These are phyloP conservation scores for Phialophora expanda DNA, from an alignment of 2,329 filamentous ascomycete species.

Conservation along the genomic window DNA sequence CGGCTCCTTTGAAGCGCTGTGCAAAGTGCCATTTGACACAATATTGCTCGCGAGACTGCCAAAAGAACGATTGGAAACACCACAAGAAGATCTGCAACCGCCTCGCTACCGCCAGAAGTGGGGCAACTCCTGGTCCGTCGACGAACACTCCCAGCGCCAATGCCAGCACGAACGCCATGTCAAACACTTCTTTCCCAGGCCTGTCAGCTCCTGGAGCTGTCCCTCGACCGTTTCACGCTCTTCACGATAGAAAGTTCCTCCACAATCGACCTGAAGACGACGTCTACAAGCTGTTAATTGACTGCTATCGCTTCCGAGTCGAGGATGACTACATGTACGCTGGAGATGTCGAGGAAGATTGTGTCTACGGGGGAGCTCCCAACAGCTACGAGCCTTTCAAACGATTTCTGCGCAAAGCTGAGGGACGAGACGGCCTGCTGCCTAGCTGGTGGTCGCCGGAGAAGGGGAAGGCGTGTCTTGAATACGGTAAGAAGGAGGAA, in stretches of 20 bases:
- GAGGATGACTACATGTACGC: conserved; percentile 46
- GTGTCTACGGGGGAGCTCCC: conserved; percentile 41
- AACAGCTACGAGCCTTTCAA: conserved; percentile 15
- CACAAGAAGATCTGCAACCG: conserved; percentile 48
- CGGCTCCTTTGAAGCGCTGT: neutral
- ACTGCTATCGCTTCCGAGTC: conserved; percentile 57
- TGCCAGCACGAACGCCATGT: neutral
- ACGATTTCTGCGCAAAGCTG: conserved; percentile 16
- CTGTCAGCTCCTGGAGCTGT: neutral
- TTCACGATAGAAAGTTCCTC: conserved; percentile 51
- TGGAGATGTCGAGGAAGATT: conserved; percentile 41
- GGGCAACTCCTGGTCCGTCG: neutral
- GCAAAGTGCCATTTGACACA: conserved; percentile 34
- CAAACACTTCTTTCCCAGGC: neutral
- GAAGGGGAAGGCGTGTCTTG: conserved; percentile 49
- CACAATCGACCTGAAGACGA: conserved; percentile 53
- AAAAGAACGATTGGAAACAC: conserved; percentile 57
- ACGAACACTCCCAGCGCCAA: neutral
- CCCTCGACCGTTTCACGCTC: conserved; percentile 45
- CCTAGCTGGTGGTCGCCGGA: conserved; percentile 53
- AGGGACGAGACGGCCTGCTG: conserved; percentile 38
- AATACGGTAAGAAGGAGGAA: conserved; percentile 41
- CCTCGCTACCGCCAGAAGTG: neutral
- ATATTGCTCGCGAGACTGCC: conserved; percentile 61
- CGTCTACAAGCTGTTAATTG: conserved; percentile 55